Percentiles rank a stretch among this genome's conserved stretches.
These are phyloP conservation scores for Talaromyces sp. DNA, from an alignment of 2,329 filamentous ascomycete genomes.

Conservation along the genomic window DNA sequence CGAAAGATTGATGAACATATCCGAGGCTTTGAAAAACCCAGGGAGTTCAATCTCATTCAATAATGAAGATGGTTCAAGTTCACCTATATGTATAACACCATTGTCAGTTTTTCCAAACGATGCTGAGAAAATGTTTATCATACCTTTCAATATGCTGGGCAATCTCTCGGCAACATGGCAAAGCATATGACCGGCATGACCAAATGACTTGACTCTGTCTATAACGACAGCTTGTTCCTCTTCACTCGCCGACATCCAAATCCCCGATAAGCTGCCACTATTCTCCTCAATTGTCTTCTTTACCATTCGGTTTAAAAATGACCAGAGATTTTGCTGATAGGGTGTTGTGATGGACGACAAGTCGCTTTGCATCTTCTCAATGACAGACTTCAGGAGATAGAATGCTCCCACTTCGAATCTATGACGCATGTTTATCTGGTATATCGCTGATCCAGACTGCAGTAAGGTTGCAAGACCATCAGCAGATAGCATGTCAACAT, in stretches of 20 bases:
- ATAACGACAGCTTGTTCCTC: not conserved
- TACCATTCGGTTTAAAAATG: not conserved
- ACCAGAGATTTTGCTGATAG: not conserved
- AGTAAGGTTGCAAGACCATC: not conserved
- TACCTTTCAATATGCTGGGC: not conserved
- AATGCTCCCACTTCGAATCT: not conserved
- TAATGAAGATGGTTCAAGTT: not conserved
- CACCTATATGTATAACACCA: not conserved
- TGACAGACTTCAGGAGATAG: not conserved
- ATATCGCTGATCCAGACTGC: not conserved
- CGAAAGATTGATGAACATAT: not conserved
- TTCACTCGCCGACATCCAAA: not conserved
- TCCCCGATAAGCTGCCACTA: not conserved
- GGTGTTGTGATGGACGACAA: not conserved
- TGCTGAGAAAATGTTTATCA: not conserved
- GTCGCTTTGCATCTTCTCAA: not conserved
- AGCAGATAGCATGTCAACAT: not conserved
- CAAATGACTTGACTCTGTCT: not conserved
- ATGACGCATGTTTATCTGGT: not conserved
- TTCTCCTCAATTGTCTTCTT: not conserved
- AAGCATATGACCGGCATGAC: not conserved
- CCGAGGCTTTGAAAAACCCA: not conserved
- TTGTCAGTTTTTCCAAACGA: too few relatives aligned
- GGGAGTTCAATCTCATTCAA: not conserved
- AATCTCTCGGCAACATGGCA: not conserved